Percentiles rank a stretch among this genome's conserved stretches.
Conservation (phyloP, 192 early-diverging fungal species). For the Gorgonomyces haynaldii region DNA sequence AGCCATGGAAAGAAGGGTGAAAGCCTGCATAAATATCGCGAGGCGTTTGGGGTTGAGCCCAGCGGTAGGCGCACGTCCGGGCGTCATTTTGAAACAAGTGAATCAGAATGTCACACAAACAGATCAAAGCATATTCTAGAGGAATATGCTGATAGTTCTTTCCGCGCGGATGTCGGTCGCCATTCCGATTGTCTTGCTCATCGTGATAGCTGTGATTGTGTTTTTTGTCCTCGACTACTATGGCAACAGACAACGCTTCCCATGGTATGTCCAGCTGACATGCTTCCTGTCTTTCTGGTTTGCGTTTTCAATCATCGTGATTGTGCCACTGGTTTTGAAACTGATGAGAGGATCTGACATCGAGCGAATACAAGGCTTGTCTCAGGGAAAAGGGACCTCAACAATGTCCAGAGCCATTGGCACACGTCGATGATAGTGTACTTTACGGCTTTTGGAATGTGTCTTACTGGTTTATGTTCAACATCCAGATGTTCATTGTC, state of each 20-base stretch:
- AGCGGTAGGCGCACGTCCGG: no score
- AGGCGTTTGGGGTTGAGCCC: no score
- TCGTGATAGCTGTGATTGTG: conserved; percentile 43
- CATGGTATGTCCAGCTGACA: conserved; percentile 75
- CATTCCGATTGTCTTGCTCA: conserved; percentile 16
- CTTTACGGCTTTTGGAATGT: conserved; percentile 67
- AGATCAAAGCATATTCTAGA: no score
- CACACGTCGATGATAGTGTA: conserved; percentile 59
- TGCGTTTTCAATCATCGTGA: conserved; percentile 81
- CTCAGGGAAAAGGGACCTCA: conserved; percentile 17
- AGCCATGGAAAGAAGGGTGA: no score
- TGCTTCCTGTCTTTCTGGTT: conserved; percentile 75
- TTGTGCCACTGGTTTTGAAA: conserved; percentile 81
- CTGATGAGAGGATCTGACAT: conserved; percentile 14
- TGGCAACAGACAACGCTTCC: conserved; percentile 57
- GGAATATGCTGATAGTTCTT: no score
- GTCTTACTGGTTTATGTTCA: conserved; percentile 86
- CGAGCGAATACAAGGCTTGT: conserved; percentile 63
- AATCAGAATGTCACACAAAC: no score
- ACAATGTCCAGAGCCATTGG: conserved; percentile 60
- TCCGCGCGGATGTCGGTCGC: no score
- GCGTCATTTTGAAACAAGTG: no score
- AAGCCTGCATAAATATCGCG: no score
- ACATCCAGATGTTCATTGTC: conserved; percentile 40
- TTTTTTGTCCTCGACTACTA: conserved; percentile 58